A percentile compares a stretch with the other conserved stretches of the same genome.
Evolutionary conservation across 1,284 basidiomycete genomes (phyloP).

Genomic region (Tilletiopsis washingtonensis): DNA sequence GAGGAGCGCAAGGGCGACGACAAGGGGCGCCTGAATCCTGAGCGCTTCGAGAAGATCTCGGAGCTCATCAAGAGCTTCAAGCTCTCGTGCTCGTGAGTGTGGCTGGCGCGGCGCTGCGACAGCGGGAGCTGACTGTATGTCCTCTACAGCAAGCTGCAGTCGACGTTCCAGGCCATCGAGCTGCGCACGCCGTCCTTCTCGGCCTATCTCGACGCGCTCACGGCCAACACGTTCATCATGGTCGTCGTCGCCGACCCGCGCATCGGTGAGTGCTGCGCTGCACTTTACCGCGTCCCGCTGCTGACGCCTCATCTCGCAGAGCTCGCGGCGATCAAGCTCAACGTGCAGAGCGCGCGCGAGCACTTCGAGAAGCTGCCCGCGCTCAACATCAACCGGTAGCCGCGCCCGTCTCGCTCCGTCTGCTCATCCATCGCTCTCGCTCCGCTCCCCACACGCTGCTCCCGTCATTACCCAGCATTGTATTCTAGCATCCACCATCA

Average conservation of each 20-base stretch:
- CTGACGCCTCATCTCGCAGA: constrained; percentile 52
- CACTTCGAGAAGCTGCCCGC: constrained; percentile 60
- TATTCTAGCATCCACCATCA: no score
- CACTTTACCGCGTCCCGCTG: neutral
- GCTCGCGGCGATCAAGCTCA: constrained; percentile 71
- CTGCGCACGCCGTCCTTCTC: constrained; percentile 55
- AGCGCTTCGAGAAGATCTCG: constrained; percentile 88
- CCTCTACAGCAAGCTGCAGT: constrained; percentile 19
- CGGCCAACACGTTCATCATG: constrained; percentile 86
- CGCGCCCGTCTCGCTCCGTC: no score
- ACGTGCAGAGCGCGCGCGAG: constrained; percentile 67
- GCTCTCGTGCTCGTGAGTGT: constrained; percentile 69
- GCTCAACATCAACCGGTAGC: constrained; percentile 10
- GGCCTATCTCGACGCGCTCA: constrained; percentile 88
- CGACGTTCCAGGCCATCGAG: constrained; percentile 42
- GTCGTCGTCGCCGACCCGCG: constrained; percentile 77
- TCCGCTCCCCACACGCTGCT: no score
- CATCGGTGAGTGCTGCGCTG: constrained; percentile 58
- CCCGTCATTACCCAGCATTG: no score
- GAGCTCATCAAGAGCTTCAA: constrained; percentile 94
- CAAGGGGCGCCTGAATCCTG: constrained; percentile 52
- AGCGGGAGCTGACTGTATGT: neutral
- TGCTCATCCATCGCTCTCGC: no score
- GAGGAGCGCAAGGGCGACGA: constrained; percentile 1
- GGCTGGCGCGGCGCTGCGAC: neutral